Evolutionary conservation across 257 asterid species (phyloP).

Genomic region (Petunia axillaris): DNA sequence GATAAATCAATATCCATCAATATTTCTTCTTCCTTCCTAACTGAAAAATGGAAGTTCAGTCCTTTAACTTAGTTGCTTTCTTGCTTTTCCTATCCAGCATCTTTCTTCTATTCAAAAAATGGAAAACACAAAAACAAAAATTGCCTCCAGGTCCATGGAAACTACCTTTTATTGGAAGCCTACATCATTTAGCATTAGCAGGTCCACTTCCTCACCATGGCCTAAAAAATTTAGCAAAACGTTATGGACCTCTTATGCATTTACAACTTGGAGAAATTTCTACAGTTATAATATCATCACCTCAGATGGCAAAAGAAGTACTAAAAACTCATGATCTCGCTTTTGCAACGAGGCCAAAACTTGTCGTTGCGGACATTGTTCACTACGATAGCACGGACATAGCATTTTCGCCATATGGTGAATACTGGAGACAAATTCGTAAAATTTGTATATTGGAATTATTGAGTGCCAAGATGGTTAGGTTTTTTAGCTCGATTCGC

Average conservation of each 20-base stretch:
- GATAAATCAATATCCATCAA: not conserved
- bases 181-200: constrained; percentile 29
- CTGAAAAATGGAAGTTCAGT: constrained; percentile 10
- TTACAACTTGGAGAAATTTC: constrained; percentile 34
- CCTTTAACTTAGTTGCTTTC: constrained; percentile 1
- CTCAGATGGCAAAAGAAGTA: constrained; percentile 20
- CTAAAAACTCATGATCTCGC: constrained; percentile 30
- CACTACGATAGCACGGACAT: constrained; percentile 20
- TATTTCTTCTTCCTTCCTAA: not conserved
- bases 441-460: constrained; percentile 33
- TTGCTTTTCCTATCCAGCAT: not conserved
- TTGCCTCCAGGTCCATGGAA: constrained; percentile 34
- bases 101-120: not conserved
- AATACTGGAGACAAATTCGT: constrained; percentile 30
- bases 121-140: not conserved
- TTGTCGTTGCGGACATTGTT: constrained; percentile 18
- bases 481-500: constrained; percentile 25
- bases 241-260: constrained; percentile 31
- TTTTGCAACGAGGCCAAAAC: constrained; percentile 27
- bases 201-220: constrained; percentile 22
- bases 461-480: constrained; percentile 28
- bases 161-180: constrained; percentile 31
- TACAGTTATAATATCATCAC: constrained; percentile 30
- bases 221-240: constrained; percentile 14
- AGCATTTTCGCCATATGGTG: constrained; percentile 24